phyloP scores from a whole-genome alignment of 2,329 filamentous ascomycete genomes.

The Alternaria ventricosa region DNA sequence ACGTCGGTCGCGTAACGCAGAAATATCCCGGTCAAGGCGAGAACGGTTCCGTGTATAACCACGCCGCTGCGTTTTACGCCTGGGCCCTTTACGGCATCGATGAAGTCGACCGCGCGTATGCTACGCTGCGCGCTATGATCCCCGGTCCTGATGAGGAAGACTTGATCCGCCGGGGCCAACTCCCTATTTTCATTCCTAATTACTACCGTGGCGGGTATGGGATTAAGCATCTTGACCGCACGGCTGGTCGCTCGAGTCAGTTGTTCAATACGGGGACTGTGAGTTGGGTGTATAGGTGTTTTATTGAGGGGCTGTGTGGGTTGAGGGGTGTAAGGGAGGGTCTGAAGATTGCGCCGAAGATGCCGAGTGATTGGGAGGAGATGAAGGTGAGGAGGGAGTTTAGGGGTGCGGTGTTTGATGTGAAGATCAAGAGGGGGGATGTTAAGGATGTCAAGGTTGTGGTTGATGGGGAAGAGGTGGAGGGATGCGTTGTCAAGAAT shows the following conservation, averaged over 20 bases:
- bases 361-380: conserved; percentile 59
- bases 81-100: conserved; percentile 61
- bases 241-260: conserved; percentile 63
- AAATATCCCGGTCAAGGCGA: conserved; percentile 65
- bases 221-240: conserved; percentile 38
- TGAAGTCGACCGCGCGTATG: conserved; percentile 59
- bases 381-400: conserved; percentile 59
- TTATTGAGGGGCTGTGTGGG: conserved; percentile 64
- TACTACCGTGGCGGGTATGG: conserved; percentile 57
- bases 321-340: conserved; percentile 59
- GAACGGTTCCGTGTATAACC: conserved; percentile 66
- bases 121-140: conserved; percentile 60
- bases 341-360: conserved; percentile 57
- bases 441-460: conserved; percentile 52
- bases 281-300: conserved; percentile 63
- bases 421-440: conserved; percentile 54
- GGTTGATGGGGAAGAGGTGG: conserved; percentile 49
- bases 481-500: conserved; percentile 50
- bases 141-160: conserved; percentile 61
- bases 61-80: conserved; percentile 63
- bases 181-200: conserved; percentile 65
- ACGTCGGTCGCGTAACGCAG: conserved; percentile 65
- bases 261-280: conserved; percentile 66
- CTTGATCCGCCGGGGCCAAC: conserved; percentile 60
- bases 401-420: conserved; percentile 58